Percentiles rank a stretch among this genome's conserved stretches.
These are phyloP conservation scores for Geranium incanum DNA, from an alignment of 441 rosid genomes.

Conservation along the genomic window DNA sequence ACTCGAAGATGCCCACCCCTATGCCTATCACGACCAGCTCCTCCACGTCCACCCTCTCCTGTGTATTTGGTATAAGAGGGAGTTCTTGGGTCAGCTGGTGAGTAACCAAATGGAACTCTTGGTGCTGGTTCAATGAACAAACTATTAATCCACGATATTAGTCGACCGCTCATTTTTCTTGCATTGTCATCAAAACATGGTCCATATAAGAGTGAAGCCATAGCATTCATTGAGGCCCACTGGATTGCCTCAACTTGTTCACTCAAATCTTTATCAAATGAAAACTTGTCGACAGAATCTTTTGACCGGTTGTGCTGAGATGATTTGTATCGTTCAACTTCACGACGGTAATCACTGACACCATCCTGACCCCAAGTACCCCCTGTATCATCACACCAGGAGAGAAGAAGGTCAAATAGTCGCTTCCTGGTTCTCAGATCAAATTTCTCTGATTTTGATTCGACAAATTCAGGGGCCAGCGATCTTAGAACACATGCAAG, in stretches of 20 bases:
- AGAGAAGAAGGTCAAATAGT: slow-evolving; percentile 81
- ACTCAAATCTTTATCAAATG: slow-evolving; percentile 88
- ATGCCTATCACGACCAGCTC: slow-evolving; percentile 79
- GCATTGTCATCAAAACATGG: slow-evolving; percentile 99
- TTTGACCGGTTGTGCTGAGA: slow-evolving; percentile 92
- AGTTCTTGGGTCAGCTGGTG: slow-evolving; percentile 90
- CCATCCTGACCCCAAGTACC: slow-evolving; percentile 89
- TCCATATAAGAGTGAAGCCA: slow-evolving; percentile 95
- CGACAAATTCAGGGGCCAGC: slow-evolving; percentile 95
- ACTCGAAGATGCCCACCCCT: slow-evolving; percentile 91
- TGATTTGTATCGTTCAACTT: slow-evolving; percentile 93
- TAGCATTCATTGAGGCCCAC: slow-evolving; percentile 97
- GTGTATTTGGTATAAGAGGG: slow-evolving; percentile 83
- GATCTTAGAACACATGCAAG: slow-evolving; percentile 87
- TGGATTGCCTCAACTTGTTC: slow-evolving; percentile 96
- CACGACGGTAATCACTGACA: slow-evolving; percentile 91
- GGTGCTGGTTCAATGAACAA: slow-evolving; percentile 94
- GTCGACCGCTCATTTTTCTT: slow-evolving; percentile 96
- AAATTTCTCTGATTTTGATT: slow-evolving; percentile 84
- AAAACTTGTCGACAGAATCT: slow-evolving; percentile 91
- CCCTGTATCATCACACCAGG: slow-evolving; percentile 90
- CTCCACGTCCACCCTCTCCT: slow-evolving; percentile 90
- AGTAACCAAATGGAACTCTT: slow-evolving; percentile 94
- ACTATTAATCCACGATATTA: slow-evolving; percentile 95
- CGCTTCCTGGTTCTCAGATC: slow-evolving; percentile 86